Evolutionary conservation across 305 asterid species (phyloP).

Genomic region (Solanum hybrid): DNA sequence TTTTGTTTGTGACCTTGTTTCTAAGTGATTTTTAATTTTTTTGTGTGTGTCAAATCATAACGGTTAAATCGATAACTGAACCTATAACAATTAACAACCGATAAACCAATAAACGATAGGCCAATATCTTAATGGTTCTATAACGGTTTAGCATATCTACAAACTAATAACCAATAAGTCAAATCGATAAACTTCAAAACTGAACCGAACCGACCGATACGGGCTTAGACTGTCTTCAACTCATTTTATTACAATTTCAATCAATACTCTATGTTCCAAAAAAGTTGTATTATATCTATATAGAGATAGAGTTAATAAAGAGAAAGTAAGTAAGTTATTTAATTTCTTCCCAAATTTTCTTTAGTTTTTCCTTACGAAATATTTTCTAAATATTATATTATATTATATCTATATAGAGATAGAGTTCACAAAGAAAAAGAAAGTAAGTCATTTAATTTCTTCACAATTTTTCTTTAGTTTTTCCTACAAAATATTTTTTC

Average conservation of each 20-base stretch:
- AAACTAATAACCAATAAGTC: too few relatives aligned
- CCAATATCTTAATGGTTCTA: too few relatives aligned
- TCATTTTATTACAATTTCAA: not conserved
- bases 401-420: not conserved
- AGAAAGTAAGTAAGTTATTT: not conserved
- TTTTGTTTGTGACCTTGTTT: too few relatives aligned
- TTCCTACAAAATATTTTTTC: not conserved
- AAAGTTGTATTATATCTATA: not conserved
- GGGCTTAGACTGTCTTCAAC: not conserved
- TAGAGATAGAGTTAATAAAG: not conserved
- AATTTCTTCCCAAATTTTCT: not conserved
- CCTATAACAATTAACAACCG: too few relatives aligned
- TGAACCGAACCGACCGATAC: too few relatives aligned
- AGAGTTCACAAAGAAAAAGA: not conserved
- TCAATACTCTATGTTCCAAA: not conserved
- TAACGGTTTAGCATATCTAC: too few relatives aligned
- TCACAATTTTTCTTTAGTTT: not conserved
- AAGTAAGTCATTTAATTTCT: not conserved
- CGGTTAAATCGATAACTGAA: too few relatives aligned
- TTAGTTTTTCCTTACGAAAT: not conserved
- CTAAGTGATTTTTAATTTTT: too few relatives aligned
- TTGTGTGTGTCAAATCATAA: too few relatives aligned
- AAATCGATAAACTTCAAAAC: too few relatives aligned
- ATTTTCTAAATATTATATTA: not conserved
- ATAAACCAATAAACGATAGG: too few relatives aligned